These are phyloP conservation scores for Basipetospora chlamydospora DNA, from an alignment of 2,329 filamentous ascomycete species.

Conservation along the genomic window DNA sequence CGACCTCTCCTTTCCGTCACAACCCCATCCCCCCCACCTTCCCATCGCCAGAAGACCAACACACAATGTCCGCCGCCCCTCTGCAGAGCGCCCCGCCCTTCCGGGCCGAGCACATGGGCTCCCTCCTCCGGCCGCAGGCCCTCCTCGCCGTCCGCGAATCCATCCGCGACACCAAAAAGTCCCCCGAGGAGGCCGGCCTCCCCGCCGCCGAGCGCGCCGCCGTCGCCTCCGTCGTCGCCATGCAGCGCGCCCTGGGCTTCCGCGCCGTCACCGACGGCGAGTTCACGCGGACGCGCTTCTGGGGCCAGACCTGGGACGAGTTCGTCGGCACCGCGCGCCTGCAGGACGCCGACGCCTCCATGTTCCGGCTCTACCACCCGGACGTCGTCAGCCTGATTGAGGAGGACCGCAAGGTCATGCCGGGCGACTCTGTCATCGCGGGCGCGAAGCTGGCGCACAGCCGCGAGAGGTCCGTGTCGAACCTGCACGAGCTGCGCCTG, in stretches of 20 bases:
- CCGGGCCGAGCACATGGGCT: slow-evolving; percentile 63
- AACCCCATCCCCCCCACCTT: no score
- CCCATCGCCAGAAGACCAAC: no score
- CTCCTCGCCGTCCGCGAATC: slow-evolving; percentile 17
- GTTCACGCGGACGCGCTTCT: slow-evolving; percentile 40
- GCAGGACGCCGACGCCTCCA: slow-evolving; percentile 32
- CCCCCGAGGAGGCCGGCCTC: slow-evolving; percentile 37
- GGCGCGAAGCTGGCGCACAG: slow-evolving; percentile 30
- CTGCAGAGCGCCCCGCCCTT: slow-evolving; percentile 34
- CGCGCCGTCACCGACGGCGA: slow-evolving; percentile 58
- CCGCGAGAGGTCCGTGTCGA: slow-evolving; percentile 25
- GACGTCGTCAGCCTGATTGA: slow-evolving; percentile 40
- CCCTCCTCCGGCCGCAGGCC: slow-evolving; percentile 50
- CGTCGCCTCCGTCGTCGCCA: slow-evolving; percentile 50
- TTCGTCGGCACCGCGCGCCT: slow-evolving; percentile 33
- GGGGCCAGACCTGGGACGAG: slow-evolving; percentile 40
- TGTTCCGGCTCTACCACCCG: slow-evolving; percentile 40
- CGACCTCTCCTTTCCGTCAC: no score
- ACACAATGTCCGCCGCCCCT: not conserved
- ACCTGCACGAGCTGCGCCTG: slow-evolving; percentile 33
- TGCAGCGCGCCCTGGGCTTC: slow-evolving; percentile 53
- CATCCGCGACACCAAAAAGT: slow-evolving; percentile 23
- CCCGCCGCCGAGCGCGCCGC: slow-evolving; percentile 47
- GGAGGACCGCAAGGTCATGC: slow-evolving; percentile 37
- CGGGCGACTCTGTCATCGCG: slow-evolving; percentile 39